Conservation (phyloP, 2,329 filamentous ascomycete species). For the Zasmidium citrigriseum region DNA sequence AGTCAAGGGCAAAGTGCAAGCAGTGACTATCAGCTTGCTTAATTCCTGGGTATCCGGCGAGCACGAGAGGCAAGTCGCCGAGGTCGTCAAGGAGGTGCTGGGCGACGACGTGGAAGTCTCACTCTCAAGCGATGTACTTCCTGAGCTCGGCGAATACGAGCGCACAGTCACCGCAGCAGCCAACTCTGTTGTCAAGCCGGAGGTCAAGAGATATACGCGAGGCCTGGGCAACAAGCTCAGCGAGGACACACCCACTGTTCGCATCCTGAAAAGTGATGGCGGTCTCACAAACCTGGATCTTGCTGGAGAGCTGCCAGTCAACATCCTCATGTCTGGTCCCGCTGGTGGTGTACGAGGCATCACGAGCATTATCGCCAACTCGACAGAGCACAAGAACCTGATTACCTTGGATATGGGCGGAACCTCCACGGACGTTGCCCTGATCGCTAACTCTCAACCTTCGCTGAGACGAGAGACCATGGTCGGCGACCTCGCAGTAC, state of each 20-base stretch:
- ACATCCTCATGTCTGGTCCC: slow-evolving; percentile 32
- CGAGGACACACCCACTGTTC: slow-evolving; percentile 24
- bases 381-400: slow-evolving; percentile 29
- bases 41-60: slow-evolving; percentile 30
- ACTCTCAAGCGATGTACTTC: slow-evolving; percentile 27
- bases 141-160: slow-evolving; percentile 32
- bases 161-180: slow-evolving; percentile 28
- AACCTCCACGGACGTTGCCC: slow-evolving; percentile 28
- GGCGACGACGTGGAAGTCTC: slow-evolving; percentile 28
- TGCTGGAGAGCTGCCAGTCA: slow-evolving; percentile 27
- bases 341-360: slow-evolving; percentile 29
- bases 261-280: slow-evolving; percentile 30
- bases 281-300: slow-evolving; percentile 28
- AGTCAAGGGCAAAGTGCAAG: slow-evolving; percentile 30
- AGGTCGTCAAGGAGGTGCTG: slow-evolving; percentile 28
- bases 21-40: slow-evolving; percentile 28
- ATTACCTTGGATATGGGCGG: slow-evolving; percentile 32
- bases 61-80: slow-evolving; percentile 27
- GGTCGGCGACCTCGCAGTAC: slow-evolving; percentile 29
- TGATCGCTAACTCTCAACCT: slow-evolving; percentile 27
- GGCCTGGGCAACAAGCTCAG: slow-evolving; percentile 27
- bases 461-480: slow-evolving; percentile 29
- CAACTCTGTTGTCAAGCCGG: slow-evolving; percentile 30
- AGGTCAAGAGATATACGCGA: slow-evolving; percentile 29
- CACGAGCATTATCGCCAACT: slow-evolving; percentile 29